Evolutionary conservation across 306 rosid genomes (phyloP).

Genomic region (Fragaria iinumae): DNA sequence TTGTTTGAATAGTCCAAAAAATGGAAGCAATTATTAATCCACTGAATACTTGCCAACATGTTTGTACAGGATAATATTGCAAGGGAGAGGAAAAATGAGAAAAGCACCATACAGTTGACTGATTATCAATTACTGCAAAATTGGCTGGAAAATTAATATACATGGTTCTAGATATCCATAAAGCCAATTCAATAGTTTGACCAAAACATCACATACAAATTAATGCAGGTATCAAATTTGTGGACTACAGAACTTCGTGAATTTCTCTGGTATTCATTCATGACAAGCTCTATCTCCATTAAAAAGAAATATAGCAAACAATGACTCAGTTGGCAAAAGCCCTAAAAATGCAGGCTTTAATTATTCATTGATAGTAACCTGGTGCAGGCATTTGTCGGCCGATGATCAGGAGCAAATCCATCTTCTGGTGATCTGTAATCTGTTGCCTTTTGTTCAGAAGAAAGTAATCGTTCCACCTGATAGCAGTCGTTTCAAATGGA

Average conservation of each 20-base stretch:
- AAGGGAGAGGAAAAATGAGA: slow-evolving; percentile 1
- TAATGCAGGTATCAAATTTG: slow-evolving; percentile 5
- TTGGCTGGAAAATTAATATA: neutral
- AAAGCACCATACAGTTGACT: neutral
- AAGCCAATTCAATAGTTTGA: neutral
- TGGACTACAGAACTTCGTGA: neutral
- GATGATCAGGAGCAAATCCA: slow-evolving; percentile 93
- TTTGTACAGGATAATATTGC: neutral
- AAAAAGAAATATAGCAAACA: neutral
- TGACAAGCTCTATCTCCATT: neutral
- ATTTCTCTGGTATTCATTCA: slow-evolving; percentile 6
- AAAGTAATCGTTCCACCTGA: slow-evolving; percentile 95
- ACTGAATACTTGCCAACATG: neutral
- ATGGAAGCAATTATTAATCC: neutral
- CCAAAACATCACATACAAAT: neutral
- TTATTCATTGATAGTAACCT: slow-evolving; percentile 47
- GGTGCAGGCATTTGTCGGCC: slow-evolving; percentile 91
- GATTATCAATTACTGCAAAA: neutral
- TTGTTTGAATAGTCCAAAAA: neutral
- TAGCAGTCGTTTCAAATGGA: slow-evolving; percentile 25
- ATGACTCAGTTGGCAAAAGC: neutral
- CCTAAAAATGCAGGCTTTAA: neutral
- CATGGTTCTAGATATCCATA: neutral
- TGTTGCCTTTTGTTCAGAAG: slow-evolving; percentile 94
- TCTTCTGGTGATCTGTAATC: slow-evolving; percentile 93